A percentile compares a stretch with the other conserved stretches of the same genome.
phyloP scores from a whole-genome alignment of 768 basidiomycete species.

The button mushroom (Agaricus bisporus) region DNA sequence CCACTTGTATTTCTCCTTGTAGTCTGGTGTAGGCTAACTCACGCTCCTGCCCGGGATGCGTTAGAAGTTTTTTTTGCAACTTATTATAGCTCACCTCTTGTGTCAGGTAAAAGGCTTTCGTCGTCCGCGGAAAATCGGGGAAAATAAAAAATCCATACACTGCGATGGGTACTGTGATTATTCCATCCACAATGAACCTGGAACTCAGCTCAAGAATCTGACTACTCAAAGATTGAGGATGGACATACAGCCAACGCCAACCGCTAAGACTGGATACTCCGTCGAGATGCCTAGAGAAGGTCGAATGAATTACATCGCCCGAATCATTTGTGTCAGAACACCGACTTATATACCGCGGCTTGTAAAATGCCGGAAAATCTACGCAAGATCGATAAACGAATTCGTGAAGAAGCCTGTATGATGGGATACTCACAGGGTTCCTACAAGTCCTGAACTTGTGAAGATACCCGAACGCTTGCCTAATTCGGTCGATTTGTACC shows the following conservation, averaged over 20 bases:
- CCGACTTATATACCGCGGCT: constrained; percentile 54
- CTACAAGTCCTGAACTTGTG: constrained; percentile 54
- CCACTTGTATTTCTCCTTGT: constrained; percentile 32
- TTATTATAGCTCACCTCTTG: constrained; percentile 33
- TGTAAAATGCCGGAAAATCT: constrained; percentile 66
- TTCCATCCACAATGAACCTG: constrained; percentile 63
- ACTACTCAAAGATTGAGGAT: neutral
- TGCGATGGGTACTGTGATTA: constrained; percentile 69
- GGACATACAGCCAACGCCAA: constrained; percentile 60
- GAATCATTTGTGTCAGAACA: neutral
- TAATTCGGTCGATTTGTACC: constrained; percentile 67
- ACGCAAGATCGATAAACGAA: neutral
- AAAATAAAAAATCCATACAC: constrained; percentile 68
- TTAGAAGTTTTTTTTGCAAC: neutral
- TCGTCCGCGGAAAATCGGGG: constrained; percentile 63
- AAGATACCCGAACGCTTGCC: constrained; percentile 72
- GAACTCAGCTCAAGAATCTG: neutral
- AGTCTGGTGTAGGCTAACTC: constrained; percentile 45
- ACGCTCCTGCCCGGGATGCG: constrained; percentile 39
- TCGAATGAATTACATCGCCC: neutral
- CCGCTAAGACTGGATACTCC: constrained; percentile 49
- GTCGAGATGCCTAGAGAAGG: constrained; percentile 38
- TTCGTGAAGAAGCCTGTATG: too few relatives aligned
- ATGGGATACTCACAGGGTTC: constrained; percentile 46
- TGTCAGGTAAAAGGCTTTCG: constrained; percentile 57